A percentile compares a stretch with the other conserved stretches of the same genome.
Evolutionary conservation across 2,329 filamentous ascomycete genomes (phyloP).

Genomic region (Ceratocystis lukuohia): DNA sequence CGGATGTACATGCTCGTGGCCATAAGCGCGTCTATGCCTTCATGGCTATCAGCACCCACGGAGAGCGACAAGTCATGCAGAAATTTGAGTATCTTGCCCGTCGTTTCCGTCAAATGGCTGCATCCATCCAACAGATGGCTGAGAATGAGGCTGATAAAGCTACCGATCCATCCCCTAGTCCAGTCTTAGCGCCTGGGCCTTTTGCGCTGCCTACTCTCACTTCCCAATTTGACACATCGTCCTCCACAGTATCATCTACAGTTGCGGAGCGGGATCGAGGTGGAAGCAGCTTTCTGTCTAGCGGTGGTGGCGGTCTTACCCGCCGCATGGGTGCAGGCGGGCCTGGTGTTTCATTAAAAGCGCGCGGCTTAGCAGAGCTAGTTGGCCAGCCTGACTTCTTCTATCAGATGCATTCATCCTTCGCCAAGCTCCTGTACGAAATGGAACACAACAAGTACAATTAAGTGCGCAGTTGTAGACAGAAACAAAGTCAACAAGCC

Average conservation of each 20-base stretch:
- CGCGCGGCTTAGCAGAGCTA: constrained; percentile 50
- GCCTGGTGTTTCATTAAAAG: constrained; percentile 41
- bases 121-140: constrained; percentile 52
- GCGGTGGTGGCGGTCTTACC: constrained; percentile 40
- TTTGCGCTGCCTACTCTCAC: constrained; percentile 26
- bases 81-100: constrained; percentile 48
- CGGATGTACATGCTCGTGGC: constrained; percentile 52
- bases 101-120: constrained; percentile 50
- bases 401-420: constrained; percentile 50
- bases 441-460: constrained; percentile 28
- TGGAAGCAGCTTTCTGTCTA: constrained; percentile 43
- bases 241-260: neutral
- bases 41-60: constrained; percentile 50
- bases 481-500: too few relatives aligned
- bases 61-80: constrained; percentile 52
- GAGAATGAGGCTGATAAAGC: constrained; percentile 48
- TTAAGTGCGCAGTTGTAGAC: neutral
- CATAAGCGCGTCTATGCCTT: constrained; percentile 58
- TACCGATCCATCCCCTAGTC: constrained; percentile 29
- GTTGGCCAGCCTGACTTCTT: constrained; percentile 56
- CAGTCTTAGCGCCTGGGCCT: constrained; percentile 26
- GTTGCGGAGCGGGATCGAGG: constrained; percentile 17
- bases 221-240: constrained; percentile 25
- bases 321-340: constrained; percentile 45
- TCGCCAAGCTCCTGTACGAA: constrained; percentile 50